Percentiles rank a stretch among this genome's conserved stretches.
phyloP scores from a whole-genome alignment of 345 rosid genomes.

The Adansonia digitata region DNA sequence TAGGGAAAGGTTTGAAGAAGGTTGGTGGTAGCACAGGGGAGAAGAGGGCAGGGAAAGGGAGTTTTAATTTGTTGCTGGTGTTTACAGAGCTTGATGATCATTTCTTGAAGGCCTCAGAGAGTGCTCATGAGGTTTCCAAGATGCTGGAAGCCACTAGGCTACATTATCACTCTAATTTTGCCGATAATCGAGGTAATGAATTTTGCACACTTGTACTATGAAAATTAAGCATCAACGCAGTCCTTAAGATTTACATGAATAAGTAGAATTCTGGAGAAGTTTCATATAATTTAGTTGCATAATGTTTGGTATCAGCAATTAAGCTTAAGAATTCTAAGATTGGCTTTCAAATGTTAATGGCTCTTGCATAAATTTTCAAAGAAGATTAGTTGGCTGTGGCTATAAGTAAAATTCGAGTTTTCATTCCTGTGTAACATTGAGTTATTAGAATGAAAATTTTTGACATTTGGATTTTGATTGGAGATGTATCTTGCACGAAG shows the following conservation, averaged over 20 bases:
- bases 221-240: background rate
- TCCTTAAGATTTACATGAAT: background rate
- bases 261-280: background rate
- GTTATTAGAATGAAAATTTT: background rate
- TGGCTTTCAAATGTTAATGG: background rate
- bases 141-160: slow-evolving; percentile 91
- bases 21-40: slow-evolving; percentile 26
- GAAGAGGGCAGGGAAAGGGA: slow-evolving; percentile 30
- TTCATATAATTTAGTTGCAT: background rate
- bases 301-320: background rate
- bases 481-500: background rate
- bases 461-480: background rate
- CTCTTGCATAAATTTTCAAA: background rate
- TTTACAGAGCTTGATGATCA: slow-evolving; percentile 77
- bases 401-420: background rate
- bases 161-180: slow-evolving; percentile 98
- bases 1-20: slow-evolving; percentile 35
- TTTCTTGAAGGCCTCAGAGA: slow-evolving; percentile 82
- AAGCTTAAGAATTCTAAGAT: background rate
- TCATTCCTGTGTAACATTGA: background rate
- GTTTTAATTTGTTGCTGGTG: slow-evolving; percentile 40
- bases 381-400: background rate
- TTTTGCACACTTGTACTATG: background rate
- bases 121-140: slow-evolving; percentile 90
- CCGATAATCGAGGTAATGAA: slow-evolving; percentile 75